phyloP scores from a whole-genome alignment of 2,329 filamentous ascomycete species.

The Xylaria sp. region DNA sequence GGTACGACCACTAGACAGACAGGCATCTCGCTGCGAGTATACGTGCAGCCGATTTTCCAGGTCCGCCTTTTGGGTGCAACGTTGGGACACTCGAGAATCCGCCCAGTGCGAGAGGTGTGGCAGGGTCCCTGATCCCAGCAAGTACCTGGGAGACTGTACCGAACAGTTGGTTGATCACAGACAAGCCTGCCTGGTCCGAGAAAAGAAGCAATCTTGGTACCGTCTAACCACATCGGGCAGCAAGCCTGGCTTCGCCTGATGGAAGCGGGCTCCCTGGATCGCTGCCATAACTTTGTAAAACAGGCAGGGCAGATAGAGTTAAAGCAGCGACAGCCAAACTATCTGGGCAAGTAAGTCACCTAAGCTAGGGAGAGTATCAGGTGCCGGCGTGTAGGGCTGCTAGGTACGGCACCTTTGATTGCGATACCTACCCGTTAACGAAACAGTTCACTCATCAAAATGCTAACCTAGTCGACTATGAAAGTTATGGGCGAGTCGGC shows the following conservation, averaged over 20 bases:
- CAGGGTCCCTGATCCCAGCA: conserved; percentile 22
- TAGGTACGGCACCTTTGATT: conserved; percentile 1
- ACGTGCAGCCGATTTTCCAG: conserved; percentile 12
- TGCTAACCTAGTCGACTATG: background rate
- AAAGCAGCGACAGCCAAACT: conserved; percentile 32
- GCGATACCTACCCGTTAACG: background rate
- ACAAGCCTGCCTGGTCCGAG: conserved; percentile 1
- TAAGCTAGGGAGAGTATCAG: background rate
- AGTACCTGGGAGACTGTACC: conserved; percentile 21
- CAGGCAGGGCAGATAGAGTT: conserved; percentile 5
- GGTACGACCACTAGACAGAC: conserved; percentile 31
- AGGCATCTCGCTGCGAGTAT: conserved; percentile 45
- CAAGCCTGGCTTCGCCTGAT: conserved; percentile 5
- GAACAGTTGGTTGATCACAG: conserved; percentile 30
- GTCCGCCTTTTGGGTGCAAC: conserved; percentile 42
- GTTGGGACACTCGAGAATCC: conserved; percentile 36
- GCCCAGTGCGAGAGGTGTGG: conserved; percentile 41
- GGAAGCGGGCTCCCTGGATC: conserved; percentile 7
- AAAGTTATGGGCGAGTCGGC: background rate
- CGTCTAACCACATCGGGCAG: conserved; percentile 23
- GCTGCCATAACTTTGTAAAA: background rate
- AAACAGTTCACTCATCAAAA: background rate
- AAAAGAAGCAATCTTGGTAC: background rate
- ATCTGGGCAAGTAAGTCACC: background rate
- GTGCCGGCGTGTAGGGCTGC: conserved; percentile 24